phyloP scores from a whole-genome alignment of 2,329 filamentous ascomycete species.

The Scedosporium minutisporum region DNA sequence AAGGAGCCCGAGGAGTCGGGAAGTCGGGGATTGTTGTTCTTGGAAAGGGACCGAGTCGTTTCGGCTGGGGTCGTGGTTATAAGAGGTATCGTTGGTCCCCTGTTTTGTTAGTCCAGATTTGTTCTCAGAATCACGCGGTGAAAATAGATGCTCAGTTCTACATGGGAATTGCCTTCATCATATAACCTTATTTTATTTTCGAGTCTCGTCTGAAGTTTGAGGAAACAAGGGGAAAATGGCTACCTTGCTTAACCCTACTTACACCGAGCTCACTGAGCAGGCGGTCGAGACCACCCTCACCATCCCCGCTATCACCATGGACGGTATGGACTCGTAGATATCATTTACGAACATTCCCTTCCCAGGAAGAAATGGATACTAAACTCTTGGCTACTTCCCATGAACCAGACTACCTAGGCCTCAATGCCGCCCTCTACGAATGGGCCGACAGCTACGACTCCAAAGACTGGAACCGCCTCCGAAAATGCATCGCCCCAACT shows the following conservation, averaged over 20 bases:
- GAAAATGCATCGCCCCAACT: slow-evolving; percentile 49
- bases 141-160: too few species aligned
- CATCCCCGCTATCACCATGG: slow-evolving; percentile 6
- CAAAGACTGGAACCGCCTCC: slow-evolving; percentile 54
- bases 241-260: not conserved
- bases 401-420: slow-evolving; percentile 15
- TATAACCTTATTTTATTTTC: not conserved
- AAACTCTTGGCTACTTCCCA: not conserved
- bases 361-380: not conserved
- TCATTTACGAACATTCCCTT: too few species aligned
- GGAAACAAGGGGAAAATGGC: not conserved
- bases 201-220: not conserved
- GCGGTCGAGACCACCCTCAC: slow-evolving; percentile 3
- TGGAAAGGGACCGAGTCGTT: too few species aligned
- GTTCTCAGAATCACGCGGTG: too few species aligned
- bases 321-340: slow-evolving; percentile 1
- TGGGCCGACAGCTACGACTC: slow-evolving; percentile 60
- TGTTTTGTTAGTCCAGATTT: too few species aligned
- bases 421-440: slow-evolving; percentile 26
- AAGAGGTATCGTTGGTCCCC: too few species aligned
- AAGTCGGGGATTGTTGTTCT: too few species aligned
- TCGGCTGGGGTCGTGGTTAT: too few species aligned
- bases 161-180: too few species aligned
- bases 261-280: not conserved
- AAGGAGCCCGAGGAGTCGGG: too few species aligned